Evolutionary conservation across 192 early-diverging fungal species (phyloP), one percentile per base, ranked within the genome.

Genomic region (Backusella westeae): DNA sequence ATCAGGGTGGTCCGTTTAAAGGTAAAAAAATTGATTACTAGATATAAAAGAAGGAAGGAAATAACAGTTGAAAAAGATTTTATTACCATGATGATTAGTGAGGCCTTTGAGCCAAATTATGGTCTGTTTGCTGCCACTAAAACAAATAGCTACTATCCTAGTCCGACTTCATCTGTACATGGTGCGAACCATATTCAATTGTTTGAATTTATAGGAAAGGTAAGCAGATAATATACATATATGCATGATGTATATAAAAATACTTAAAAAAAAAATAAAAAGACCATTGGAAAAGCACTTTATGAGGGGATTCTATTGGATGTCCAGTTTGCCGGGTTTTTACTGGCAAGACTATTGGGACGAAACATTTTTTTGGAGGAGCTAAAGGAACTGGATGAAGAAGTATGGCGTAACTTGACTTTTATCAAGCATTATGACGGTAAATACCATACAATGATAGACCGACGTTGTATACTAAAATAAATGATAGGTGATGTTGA

Each of bases 1-100:
- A 95, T 81, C 93, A 94, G 74, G 93, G 93, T 4, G 93, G 94
- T 8, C 90, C 94, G 4, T 95, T 95, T 79, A 95, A 95, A 81
- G 91, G 91, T 79, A 91, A 89, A 89, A 89, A 0, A 2, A 32
- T 2, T 7, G 23, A 9, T 63, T 63, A 8, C 6, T 17, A 4
- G 56, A 63, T 29, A 4, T 29, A 14, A 29, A 21, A 21, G 4
- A 21, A 3, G 38, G 38, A 6, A 14, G 3, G 6, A 29, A 41
- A 34, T 34, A 29, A 46, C 9, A 4, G 32, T 7, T 17, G 41
- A 68, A 56, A 23, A 35, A 83, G 86, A 89, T 76, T 89, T 89
- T 26, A 86, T 89, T 72, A 83, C 87, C 6, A 79, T 80, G 63
- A 77, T 90, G 44, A 75, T 85, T 21, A 72, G 81, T 35, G 85